These are phyloP conservation scores for Naganishia liquefaciens DNA, from an alignment of 1,284 basidiomycete genomes.

Conservation along the genomic window DNA sequence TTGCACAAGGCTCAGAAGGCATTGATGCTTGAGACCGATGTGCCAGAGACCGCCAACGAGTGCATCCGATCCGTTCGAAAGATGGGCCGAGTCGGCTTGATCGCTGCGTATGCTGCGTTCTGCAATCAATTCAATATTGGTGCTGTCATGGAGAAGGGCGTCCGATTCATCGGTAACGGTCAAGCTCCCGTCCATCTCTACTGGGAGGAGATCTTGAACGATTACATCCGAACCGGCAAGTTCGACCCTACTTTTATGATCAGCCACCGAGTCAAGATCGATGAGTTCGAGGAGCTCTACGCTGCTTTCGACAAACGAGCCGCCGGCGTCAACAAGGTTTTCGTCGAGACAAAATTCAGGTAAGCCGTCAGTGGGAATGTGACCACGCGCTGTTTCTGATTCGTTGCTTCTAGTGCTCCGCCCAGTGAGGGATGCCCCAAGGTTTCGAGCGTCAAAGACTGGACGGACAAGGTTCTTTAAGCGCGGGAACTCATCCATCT, in stretches of 20 bases:
- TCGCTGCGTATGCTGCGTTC: slow-evolving; percentile 63
- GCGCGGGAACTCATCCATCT: too few species aligned
- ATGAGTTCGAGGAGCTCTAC: slow-evolving; percentile 58
- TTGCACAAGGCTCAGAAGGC: slow-evolving; percentile 58
- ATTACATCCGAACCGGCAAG: slow-evolving; percentile 63
- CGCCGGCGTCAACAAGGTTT: slow-evolving; percentile 66
- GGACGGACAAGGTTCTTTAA: slow-evolving; percentile 51
- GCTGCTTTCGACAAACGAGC: slow-evolving; percentile 64
- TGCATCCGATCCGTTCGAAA: slow-evolving; percentile 66
- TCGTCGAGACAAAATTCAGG: slow-evolving; percentile 59
- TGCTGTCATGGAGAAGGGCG: slow-evolving; percentile 74
- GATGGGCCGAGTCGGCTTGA: slow-evolving; percentile 65
- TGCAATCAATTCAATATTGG: slow-evolving; percentile 72
- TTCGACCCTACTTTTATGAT: slow-evolving; percentile 67
- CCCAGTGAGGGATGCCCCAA: slow-evolving; percentile 60
- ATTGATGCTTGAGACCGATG: slow-evolving; percentile 74
- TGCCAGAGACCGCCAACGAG: slow-evolving; percentile 64
- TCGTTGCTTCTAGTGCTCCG: slow-evolving; percentile 41
- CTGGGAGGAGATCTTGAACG: slow-evolving; percentile 69
- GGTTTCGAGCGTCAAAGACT: slow-evolving; percentile 60
- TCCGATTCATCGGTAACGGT: slow-evolving; percentile 69
- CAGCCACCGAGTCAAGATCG: slow-evolving; percentile 65
- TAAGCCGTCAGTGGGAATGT: slow-evolving; percentile 34
- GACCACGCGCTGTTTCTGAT: not conserved
- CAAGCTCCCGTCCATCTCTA: slow-evolving; percentile 73